phyloP scores from a whole-genome alignment of 805 yeast genomes.

The Cyberlindnera nakhonratchasimensis region DNA sequence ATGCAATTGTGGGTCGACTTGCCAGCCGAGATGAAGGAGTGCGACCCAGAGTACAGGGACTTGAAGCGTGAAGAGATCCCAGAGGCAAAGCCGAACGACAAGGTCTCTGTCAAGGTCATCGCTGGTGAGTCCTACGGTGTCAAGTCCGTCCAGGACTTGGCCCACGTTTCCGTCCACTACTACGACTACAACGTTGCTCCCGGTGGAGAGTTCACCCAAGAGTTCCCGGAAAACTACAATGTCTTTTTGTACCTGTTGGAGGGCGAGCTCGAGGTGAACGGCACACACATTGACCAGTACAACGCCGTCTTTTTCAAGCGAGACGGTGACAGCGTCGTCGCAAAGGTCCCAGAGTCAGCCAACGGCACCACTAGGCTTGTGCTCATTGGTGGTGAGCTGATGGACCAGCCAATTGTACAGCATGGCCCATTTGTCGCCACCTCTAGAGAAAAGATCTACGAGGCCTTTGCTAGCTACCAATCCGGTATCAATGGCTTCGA shows the following conservation, averaged over 20 bases:
- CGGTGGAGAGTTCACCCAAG: constrained; percentile 61
- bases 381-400: constrained; percentile 69
- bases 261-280: constrained; percentile 53
- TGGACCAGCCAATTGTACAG: constrained; percentile 76
- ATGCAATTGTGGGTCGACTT: constrained; percentile 88
- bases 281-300: constrained; percentile 39
- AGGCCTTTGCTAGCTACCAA: constrained; percentile 74
- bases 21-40: constrained; percentile 59
- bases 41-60: constrained; percentile 76
- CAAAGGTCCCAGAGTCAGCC: constrained; percentile 44
- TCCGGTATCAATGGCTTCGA: constrained; percentile 66
- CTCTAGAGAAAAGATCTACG: constrained; percentile 56
- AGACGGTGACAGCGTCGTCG: constrained; percentile 62
- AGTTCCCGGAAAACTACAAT: constrained; percentile 57
- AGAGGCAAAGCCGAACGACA: constrained; percentile 58
- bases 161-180: constrained; percentile 77
- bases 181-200: constrained; percentile 64
- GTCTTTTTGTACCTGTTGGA: constrained; percentile 64
- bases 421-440: constrained; percentile 91
- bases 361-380: constrained; percentile 55
- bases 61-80: constrained; percentile 70
- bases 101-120: constrained; percentile 65
- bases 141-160: constrained; percentile 68
- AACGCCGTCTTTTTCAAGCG: constrained; percentile 61
- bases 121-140: constrained; percentile 76